Evolutionary conservation across 345 rosid species (phyloP), one percentile per base, ranked within the genome.

Genomic region (Rubroshorea leprosula): DNA sequence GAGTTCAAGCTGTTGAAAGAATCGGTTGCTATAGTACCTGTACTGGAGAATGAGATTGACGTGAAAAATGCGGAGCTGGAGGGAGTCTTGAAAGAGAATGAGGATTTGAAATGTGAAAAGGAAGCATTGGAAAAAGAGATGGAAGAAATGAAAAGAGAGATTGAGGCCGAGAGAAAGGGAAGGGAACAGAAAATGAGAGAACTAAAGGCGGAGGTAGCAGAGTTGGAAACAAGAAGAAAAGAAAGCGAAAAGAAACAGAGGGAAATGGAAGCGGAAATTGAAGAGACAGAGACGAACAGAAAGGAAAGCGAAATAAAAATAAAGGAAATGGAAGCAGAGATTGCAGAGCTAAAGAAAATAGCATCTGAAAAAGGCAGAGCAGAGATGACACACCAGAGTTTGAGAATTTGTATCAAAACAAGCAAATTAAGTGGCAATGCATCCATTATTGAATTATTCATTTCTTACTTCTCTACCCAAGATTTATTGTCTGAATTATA

Each of bases 1-100:
- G 89, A 85, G 71, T 59, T 73, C 29, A 89, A 87, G 77, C 80
- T 93, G 13, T 51, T 87, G 1, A 82, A 60, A 53, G 99, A 87
- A 68, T 74, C 90, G 17, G 90, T 78, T 2, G 79, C 96, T 1
- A 84, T 89, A 3, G 79, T 92, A 17, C 98, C 98, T 1, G 41
- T 73, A 4, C 75, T 92, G 19, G 97, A 92, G 56, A 67, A 69
- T 9, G 79, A 72, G 61, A 77, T 89, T 59, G 49, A 61, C 0
- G 35, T 65, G 4, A 87, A 76, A 60, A 70, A 51, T 13, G 60
- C 65, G 0, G 89, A 79, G 64, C 47, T 93, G 31, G 31, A 27
- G 31, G 31, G 0, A 16, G 65, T 64, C 0, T 52, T 25, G 68
- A 63, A 55, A 23, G 74, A 58, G 68, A 66, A 72, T 21, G 88